Evolutionary conservation across 2,329 filamentous ascomycete genomes (phyloP).

Genomic region (Knoxdaviesia capensis): DNA sequence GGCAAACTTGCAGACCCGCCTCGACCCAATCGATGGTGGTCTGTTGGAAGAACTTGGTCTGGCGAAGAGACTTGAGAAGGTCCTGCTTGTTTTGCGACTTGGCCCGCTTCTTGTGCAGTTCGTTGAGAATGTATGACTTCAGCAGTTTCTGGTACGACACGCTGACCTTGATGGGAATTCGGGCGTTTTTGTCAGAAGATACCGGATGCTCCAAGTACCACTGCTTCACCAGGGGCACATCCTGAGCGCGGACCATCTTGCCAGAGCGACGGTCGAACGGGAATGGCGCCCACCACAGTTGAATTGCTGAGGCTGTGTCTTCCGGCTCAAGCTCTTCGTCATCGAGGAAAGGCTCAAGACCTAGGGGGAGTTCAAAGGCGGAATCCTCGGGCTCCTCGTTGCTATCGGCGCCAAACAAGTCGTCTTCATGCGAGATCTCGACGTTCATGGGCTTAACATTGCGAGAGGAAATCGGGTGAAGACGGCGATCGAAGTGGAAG

Average conservation of each 20-base stretch:
- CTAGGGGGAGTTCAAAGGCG: constrained; percentile 62
- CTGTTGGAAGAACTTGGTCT: constrained; percentile 98
- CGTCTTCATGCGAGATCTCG: constrained; percentile 79
- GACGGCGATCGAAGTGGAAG: constrained; percentile 94
- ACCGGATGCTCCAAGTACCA: constrained; percentile 97
- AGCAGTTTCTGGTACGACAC: constrained; percentile 97
- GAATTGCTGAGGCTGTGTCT: constrained; percentile 78
- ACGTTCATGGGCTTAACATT: constrained; percentile 89
- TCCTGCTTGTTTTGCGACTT: constrained; percentile 95
- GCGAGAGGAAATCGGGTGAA: constrained; percentile 92
- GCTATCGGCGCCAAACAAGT: constrained; percentile 68
- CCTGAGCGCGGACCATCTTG: constrained; percentile 89
- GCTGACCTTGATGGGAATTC: constrained; percentile 84
- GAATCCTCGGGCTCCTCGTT: constrained; percentile 59
- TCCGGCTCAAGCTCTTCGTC: constrained; percentile 79
- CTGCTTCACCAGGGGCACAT: constrained; percentile 91
- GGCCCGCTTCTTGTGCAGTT: constrained; percentile 85
- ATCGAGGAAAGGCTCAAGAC: constrained; percentile 69
- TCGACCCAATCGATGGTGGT: constrained; percentile 99
- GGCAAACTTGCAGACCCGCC: constrained; percentile 90
- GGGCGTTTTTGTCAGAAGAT: constrained; percentile 25
- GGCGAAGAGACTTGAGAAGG: constrained; percentile 70
- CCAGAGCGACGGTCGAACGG: constrained; percentile 90
- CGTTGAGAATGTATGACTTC: constrained; percentile 90
- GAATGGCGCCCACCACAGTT: constrained; percentile 94